Evolutionary conservation across 768 basidiomycete genomes (phyloP), one percentile per base, ranked within the genome.

Genomic region (Leucosporidium creatinivorum): DNA sequence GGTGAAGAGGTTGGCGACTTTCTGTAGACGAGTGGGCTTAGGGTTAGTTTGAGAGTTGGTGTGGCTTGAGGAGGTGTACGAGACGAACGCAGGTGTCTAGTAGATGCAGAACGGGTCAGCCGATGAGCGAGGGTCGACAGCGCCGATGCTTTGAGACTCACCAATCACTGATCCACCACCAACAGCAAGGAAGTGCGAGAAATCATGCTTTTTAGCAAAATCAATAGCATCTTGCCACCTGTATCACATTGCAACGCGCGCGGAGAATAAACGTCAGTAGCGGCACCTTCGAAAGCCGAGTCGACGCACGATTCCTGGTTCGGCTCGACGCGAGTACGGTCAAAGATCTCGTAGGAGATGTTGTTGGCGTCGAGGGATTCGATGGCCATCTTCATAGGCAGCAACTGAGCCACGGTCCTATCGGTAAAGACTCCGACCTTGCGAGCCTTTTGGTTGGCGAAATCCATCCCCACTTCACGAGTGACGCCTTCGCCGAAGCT

Each of bases 391-490:
- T 87, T 84, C 85, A 94, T 89, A 5, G 93, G 89, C 61, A 80
- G 83, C 61, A 97, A 82, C 71, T 88, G 86, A 54, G 85, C 86
- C 28, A 98, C 83, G 64, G 87, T 89, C 18, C 86, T 85, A 75
- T 98, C 94, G 6, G 94, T 97, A 77, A 93, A 94, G 26, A 98
- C 89, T 23, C 85, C 94, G 70, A 98, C 89, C 87, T 96, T 75
- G 73, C 85, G 84, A 10, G 92, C 91, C 65, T 87, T 88, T 89
- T 91, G 88, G 80, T 93, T 93, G 82, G 88, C 89, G 73, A 93
- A 82, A 78, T 93, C 92, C 88, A 93, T 91, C 44, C 91, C 92
- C 25, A 59, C 58, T 62, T 55, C 91, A 49, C 83, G 82, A 5
- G 91, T 93, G 47, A 91, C 92, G 36, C 91, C 91, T 69, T 91